Evolutionary conservation across 225 moss, liverwort and hornwort species (phyloP).

Genomic region (Pseudoscleropodium purum): DNA sequence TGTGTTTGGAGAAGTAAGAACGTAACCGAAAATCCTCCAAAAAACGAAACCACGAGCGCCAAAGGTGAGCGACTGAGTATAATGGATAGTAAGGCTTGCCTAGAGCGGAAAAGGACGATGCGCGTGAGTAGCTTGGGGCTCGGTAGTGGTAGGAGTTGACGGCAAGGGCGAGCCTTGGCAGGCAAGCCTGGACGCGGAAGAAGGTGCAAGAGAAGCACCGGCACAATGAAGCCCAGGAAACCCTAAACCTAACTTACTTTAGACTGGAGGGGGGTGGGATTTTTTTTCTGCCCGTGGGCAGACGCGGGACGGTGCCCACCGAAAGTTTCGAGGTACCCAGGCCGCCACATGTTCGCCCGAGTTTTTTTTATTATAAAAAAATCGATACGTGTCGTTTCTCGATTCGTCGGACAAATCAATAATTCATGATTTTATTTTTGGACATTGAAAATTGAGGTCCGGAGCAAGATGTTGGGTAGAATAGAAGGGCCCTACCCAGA

Average conservation of each 20-base stretch:
- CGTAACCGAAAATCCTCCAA: background rate
- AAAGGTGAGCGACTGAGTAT: background rate
- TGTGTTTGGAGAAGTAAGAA: background rate
- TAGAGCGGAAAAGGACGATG: background rate
- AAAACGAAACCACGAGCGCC: background rate
- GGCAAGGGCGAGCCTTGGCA: background rate
- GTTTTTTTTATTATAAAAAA: too few species aligned
- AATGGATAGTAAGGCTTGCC: background rate
- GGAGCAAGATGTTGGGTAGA: background rate
- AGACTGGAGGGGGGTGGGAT: background rate
- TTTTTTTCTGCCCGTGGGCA: background rate
- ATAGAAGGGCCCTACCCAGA: background rate
- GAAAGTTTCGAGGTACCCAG: background rate
- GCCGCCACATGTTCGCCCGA: background rate
- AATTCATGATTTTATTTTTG: background rate
- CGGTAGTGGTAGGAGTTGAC: background rate
- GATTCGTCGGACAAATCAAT: background rate
- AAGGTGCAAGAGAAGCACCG: conserved; percentile 5
- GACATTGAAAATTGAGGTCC: background rate
- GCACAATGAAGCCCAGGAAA: background rate
- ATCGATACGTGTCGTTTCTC: background rate
- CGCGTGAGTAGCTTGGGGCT: background rate
- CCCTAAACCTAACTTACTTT: conserved; percentile 39
- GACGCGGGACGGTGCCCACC: background rate
- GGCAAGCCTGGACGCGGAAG: background rate